Percentiles rank a stretch among this genome's conserved stretches.
Evolutionary conservation across 139 green algal species (phyloP).

Genomic region (Pycnococcus provasolii): DNA sequence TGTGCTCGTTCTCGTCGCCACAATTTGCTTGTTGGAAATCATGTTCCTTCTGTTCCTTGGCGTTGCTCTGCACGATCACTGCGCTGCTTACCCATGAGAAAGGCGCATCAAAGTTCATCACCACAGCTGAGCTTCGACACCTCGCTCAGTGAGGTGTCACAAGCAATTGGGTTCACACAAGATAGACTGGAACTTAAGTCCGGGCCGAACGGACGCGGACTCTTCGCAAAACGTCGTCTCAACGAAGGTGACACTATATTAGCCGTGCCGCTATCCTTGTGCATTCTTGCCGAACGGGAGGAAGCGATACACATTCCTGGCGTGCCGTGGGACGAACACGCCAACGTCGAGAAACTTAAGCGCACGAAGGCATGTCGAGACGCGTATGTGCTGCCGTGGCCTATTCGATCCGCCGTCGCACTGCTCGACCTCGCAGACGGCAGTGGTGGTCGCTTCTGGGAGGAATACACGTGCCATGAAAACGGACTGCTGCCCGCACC

Average conservation of each 20-base stretch:
- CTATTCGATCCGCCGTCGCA: background rate
- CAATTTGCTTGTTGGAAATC: no score
- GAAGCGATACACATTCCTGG: background rate
- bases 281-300: background rate
- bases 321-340: background rate
- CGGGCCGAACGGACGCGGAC: background rate
- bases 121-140: no score
- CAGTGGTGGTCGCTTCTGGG: background rate
- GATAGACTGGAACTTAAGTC: no score
- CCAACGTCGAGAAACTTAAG: background rate
- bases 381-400: background rate
- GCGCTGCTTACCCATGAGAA: no score
- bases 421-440: background rate
- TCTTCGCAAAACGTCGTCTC: background rate
- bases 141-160: no score
- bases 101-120: no score
- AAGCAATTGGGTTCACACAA: no score
- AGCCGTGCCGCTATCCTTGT: background rate
- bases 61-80: no score
- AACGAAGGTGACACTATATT: background rate
- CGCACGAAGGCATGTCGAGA: background rate
- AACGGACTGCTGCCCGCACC: slow-evolving; percentile 39
- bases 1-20: no score
- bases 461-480: background rate
- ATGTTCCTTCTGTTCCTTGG: no score